phyloP scores from a whole-genome alignment of 2,329 filamentous ascomycete species.

The Colletotrichum phormii region DNA sequence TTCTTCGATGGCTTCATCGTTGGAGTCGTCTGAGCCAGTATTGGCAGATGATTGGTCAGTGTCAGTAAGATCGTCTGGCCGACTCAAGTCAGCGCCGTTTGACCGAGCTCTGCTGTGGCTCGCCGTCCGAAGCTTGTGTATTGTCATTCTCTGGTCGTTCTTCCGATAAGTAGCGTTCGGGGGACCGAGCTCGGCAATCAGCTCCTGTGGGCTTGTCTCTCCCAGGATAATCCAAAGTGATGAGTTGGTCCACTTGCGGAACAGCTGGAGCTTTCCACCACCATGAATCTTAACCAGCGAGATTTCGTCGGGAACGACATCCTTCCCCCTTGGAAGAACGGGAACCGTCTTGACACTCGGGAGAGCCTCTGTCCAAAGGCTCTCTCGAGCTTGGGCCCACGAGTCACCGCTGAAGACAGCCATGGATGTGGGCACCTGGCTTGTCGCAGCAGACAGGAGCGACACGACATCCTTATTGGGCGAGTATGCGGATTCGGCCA shows the following conservation, averaged over 20 bases:
- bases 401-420: conserved; percentile 91
- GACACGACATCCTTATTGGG: conserved; percentile 85
- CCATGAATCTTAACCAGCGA: conserved; percentile 83
- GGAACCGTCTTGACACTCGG: conserved; percentile 80
- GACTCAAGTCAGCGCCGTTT: conserved; percentile 55
- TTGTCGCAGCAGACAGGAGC: conserved; percentile 79
- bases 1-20: conserved; percentile 68
- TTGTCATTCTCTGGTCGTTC: conserved; percentile 88
- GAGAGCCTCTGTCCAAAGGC: conserved; percentile 80
- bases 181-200: conserved; percentile 90
- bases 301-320: conserved; percentile 88
- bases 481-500: conserved; percentile 80
- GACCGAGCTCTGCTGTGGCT: conserved; percentile 63
- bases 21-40: conserved; percentile 76
- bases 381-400: conserved; percentile 85
- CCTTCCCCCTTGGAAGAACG: conserved; percentile 76
- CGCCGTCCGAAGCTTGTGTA: conserved; percentile 74
- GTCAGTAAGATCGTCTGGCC: conserved; percentile 72
- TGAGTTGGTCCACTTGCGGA: conserved; percentile 75
- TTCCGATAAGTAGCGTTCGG: conserved; percentile 95
- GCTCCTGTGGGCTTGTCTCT: conserved; percentile 90
- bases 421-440: conserved; percentile 84
- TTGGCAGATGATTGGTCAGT: conserved; percentile 81
- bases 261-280: conserved; percentile 81
- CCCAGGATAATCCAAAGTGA: conserved; percentile 81